Evolutionary conservation across 768 basidiomycete species (phyloP).

Genomic region (Suillus subaureus): DNA sequence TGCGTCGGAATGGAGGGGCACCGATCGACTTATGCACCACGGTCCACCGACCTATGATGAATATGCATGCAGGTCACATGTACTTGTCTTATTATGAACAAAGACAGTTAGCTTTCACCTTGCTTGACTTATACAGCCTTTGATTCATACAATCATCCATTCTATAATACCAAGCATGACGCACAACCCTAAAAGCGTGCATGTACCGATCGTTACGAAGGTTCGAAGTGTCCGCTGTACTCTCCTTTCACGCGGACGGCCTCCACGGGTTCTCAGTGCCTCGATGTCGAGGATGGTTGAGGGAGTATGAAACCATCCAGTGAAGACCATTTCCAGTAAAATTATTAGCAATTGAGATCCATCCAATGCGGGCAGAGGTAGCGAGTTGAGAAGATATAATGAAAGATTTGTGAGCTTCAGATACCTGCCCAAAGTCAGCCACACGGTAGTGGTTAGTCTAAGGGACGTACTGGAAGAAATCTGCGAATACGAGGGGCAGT

Average conservation of each 20-base stretch:
- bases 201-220: conserved; percentile 22
- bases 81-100: conserved; percentile 7
- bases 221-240: conserved; percentile 18
- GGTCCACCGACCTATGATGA: conserved; percentile 9
- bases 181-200: conserved; percentile 24
- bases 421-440: conserved; percentile 46
- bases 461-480: conserved; percentile 60
- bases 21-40: conserved; percentile 3
- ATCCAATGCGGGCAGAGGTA: conserved; percentile 74
- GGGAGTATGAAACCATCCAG: not conserved
- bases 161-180: conserved; percentile 21
- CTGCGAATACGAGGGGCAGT: conserved; percentile 38
- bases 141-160: conserved; percentile 22
- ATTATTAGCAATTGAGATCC: conserved; percentile 59
- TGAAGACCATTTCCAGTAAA: conserved; percentile 27
- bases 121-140: conserved; percentile 6
- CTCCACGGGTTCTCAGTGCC: conserved; percentile 12
- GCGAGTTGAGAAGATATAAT: conserved; percentile 79
- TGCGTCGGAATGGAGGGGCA: not conserved
- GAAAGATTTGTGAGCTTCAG: conserved; percentile 69
- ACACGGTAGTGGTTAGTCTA: not conserved
- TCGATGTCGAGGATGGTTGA: conserved; percentile 24
- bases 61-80: conserved; percentile 2
- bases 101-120: conserved; percentile 3
- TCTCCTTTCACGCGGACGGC: conserved; percentile 12